Evolutionary conservation across 805 yeast species (phyloP).

Genomic region (Kodamaea neixiangensis): DNA sequence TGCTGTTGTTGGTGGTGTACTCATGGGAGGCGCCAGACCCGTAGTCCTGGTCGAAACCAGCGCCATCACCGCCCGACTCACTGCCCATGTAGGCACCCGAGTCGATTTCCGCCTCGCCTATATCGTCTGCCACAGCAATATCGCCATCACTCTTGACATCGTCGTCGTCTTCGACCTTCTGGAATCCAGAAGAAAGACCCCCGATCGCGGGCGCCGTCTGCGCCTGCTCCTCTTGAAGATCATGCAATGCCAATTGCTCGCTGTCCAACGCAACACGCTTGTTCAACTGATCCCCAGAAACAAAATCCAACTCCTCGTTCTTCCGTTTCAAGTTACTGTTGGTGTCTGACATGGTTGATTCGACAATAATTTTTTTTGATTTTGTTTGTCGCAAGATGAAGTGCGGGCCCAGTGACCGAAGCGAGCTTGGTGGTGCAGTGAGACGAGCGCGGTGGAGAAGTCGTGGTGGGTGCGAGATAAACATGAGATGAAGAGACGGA

Average conservation of each 20-base stretch:
- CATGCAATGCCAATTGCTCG: constrained; percentile 49
- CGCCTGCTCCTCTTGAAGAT: constrained; percentile 42
- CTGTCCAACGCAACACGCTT: constrained; percentile 74
- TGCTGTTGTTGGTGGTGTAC: constrained; percentile 2
- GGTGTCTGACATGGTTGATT: constrained; percentile 16
- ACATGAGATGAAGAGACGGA: too few relatives aligned
- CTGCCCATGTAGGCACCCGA: neutral
- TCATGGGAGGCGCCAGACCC: neutral
- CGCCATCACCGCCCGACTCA: neutral
- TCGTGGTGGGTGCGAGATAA: too few relatives aligned
- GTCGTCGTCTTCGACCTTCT: neutral
- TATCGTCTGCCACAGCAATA: neutral
- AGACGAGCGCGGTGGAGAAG: too few relatives aligned
- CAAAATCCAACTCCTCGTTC: constrained; percentile 55
- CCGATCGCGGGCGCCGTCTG: constrained; percentile 43
- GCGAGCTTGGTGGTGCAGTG: too few relatives aligned
- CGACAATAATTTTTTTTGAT: constrained; percentile 5
- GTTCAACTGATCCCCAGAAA: constrained; percentile 50
- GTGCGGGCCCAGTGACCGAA: neutral
- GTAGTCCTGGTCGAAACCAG: neutral
- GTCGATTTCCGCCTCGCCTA: neutral
- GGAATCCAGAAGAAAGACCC: neutral
- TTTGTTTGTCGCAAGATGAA: neutral
- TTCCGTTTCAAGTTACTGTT: constrained; percentile 57
- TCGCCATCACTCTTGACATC: constrained; percentile 1